phyloP scores from a whole-genome alignment of 352 stramenopile genomes.

The Salisapilia sapeloensis region DNA sequence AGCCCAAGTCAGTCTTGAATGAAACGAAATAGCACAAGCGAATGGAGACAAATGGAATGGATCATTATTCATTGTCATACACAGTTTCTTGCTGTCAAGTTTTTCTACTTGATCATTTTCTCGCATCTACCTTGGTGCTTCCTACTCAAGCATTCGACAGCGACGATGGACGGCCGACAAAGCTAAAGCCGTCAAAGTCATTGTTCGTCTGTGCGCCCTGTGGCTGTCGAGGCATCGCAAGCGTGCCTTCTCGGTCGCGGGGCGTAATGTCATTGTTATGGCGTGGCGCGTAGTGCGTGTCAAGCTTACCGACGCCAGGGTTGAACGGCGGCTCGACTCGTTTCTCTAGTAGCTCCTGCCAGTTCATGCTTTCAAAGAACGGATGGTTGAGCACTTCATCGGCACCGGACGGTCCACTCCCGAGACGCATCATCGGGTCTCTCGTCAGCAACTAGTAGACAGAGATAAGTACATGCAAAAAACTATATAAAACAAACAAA shows the following conservation, averaged over 20 bases:
- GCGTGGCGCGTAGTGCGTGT: conserved; percentile 72
- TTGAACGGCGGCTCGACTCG: conserved; percentile 75
- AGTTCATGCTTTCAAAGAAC: conserved; percentile 87
- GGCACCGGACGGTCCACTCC: conserved; percentile 78
- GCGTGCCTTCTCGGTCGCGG: conserved; percentile 61
- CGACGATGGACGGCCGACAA: conserved; percentile 73
- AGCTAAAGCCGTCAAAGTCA: conserved; percentile 84
- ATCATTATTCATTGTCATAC: too few relatives aligned
- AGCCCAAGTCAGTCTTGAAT: too few relatives aligned
- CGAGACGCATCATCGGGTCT: conserved; percentile 90
- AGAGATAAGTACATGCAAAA: conserved; percentile 2
- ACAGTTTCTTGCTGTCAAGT: too few relatives aligned
- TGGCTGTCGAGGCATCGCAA: conserved; percentile 31
- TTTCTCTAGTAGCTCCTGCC: conserved; percentile 74
- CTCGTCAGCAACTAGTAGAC: conserved; percentile 84
- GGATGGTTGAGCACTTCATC: conserved; percentile 84
- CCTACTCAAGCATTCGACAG: conserved; percentile 26
- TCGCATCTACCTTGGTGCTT: too few relatives aligned
- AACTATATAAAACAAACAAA: conserved; percentile 3
- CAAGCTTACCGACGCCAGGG: conserved; percentile 74
- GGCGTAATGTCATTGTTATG: conserved; percentile 77
- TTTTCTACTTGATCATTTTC: too few relatives aligned
- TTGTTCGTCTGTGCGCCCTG: conserved; percentile 27
- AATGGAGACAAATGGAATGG: too few relatives aligned
- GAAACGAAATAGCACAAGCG: too few relatives aligned